Evolutionary conservation across 768 basidiomycete species (phyloP).

Genomic region (Rossbeevera mucosa): DNA sequence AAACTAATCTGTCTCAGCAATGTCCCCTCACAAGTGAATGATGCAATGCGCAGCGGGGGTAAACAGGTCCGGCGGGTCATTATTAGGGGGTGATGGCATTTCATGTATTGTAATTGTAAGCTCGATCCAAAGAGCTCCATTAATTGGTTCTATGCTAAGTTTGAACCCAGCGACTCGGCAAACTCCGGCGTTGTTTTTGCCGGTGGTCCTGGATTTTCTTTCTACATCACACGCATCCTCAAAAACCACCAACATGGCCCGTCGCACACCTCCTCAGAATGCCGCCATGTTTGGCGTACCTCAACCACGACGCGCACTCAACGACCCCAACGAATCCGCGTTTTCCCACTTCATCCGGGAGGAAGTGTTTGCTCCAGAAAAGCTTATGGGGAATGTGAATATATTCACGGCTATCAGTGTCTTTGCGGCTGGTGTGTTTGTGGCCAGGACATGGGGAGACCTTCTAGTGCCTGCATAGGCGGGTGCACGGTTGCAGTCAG

Average conservation of each 20-base stretch:
- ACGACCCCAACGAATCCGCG: slow-evolving; percentile 59
- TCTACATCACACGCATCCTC: background rate
- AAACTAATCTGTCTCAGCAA: background rate
- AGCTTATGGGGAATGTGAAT: slow-evolving; percentile 68
- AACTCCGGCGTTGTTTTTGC: slow-evolving; percentile 7
- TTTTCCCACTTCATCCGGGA: slow-evolving; percentile 54
- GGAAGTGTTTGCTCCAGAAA: slow-evolving; percentile 69
- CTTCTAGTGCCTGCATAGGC: slow-evolving; percentile 61
- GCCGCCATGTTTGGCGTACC: slow-evolving; percentile 46
- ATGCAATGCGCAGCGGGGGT: slow-evolving; percentile 28
- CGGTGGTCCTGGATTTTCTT: background rate
- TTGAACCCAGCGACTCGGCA: slow-evolving; percentile 13
- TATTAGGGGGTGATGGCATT: background rate
- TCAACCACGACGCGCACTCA: slow-evolving; percentile 39
- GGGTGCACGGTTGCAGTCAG: background rate
- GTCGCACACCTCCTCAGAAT: slow-evolving; percentile 56
- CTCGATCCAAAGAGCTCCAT: background rate
- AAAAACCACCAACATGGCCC: slow-evolving; percentile 48
- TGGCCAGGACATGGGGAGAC: slow-evolving; percentile 74
- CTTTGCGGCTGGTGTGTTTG: slow-evolving; percentile 67
- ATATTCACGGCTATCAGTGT: slow-evolving; percentile 60
- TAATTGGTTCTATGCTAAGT: background rate
- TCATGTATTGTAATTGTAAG: background rate
- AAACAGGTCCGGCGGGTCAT: background rate
- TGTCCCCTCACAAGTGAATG: background rate